Evolutionary conservation across 2,329 filamentous ascomycete genomes (phyloP).

Genomic region (Paracamarosporium sp.): DNA sequence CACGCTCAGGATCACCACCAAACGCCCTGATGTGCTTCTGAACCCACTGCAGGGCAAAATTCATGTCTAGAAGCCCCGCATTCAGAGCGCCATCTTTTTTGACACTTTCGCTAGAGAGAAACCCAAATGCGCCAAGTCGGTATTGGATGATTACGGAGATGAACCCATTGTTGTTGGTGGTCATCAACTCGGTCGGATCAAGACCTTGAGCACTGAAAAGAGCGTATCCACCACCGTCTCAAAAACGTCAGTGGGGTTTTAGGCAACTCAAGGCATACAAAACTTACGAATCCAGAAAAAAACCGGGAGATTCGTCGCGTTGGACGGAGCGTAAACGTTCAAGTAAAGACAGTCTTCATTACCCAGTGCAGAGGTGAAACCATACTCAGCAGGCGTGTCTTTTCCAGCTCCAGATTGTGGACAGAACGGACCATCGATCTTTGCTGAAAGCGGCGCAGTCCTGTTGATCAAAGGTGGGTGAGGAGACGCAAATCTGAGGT

Average conservation of each 20-base stretch:
- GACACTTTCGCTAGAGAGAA: slow-evolving; percentile 65
- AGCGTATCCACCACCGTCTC: slow-evolving; percentile 51
- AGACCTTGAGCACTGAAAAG: slow-evolving; percentile 37
- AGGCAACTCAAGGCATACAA: neutral
- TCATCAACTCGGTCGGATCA: slow-evolving; percentile 40
- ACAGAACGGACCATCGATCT: slow-evolving; percentile 50
- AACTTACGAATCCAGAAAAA: slow-evolving; percentile 60
- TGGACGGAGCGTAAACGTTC: slow-evolving; percentile 48
- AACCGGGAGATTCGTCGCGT: slow-evolving; percentile 58
- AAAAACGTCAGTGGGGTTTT: neutral
- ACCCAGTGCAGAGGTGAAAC: slow-evolving; percentile 37
- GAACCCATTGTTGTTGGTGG: slow-evolving; percentile 55
- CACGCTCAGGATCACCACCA: slow-evolving; percentile 63
- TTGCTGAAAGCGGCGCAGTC: slow-evolving; percentile 48
- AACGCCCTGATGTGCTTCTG: slow-evolving; percentile 60
- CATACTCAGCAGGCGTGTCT: slow-evolving; percentile 34
- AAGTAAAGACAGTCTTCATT: slow-evolving; percentile 52
- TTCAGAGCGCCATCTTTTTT: slow-evolving; percentile 65
- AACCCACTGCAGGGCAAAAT: slow-evolving; percentile 67
- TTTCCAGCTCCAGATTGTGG: slow-evolving; percentile 40
- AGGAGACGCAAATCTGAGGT: slow-evolving; percentile 61
- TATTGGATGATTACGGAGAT: slow-evolving; percentile 62
- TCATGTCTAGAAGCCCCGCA: slow-evolving; percentile 69
- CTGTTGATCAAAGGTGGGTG: slow-evolving; percentile 51
- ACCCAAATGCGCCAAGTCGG: slow-evolving; percentile 65